phyloP scores from a whole-genome alignment of 2,329 filamentous ascomycete species.

The Monilinia fructigena region DNA sequence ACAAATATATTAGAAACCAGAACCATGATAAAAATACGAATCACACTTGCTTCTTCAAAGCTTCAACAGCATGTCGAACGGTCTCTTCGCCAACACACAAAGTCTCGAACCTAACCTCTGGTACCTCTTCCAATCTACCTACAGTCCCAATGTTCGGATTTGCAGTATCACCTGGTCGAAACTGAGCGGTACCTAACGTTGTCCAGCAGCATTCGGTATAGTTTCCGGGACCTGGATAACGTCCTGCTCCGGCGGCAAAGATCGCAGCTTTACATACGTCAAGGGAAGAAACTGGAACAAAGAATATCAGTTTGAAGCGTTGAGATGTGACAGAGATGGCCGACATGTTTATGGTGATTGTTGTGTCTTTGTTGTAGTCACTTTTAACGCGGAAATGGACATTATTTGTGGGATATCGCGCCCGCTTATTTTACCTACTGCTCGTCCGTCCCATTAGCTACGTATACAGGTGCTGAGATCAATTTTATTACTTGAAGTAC shows the following conservation, averaged over 20 bases:
- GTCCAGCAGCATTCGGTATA: conserved; percentile 57
- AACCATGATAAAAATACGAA: conserved; percentile 18
- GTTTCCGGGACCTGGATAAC: conserved; percentile 47
- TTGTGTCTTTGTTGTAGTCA: not conserved
- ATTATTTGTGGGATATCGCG: too few species aligned
- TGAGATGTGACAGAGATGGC: too few species aligned
- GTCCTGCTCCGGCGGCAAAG: conserved; percentile 55
- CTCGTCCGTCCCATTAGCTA: not conserved
- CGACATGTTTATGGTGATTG: not conserved
- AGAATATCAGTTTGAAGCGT: conserved; percentile 48
- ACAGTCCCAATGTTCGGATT: conserved; percentile 61
- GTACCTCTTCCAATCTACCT: conserved; percentile 56
- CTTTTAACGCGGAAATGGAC: too few species aligned
- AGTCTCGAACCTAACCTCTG: conserved; percentile 62
- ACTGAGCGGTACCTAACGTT: conserved; percentile 59
- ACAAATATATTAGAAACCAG: conserved; percentile 24
- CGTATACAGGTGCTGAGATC: not conserved
- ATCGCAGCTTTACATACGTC: conserved; percentile 52
- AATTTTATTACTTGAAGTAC: not conserved
- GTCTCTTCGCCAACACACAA: conserved; percentile 60
- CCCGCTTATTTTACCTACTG: not conserved
- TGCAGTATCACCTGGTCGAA: conserved; percentile 59
- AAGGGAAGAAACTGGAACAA: conserved; percentile 47
- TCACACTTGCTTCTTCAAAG: conserved; percentile 59
- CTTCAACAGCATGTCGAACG: conserved; percentile 55